These are phyloP conservation scores for Erythrophleum ivorense DNA, from an alignment of 331 rosid genomes.

Conservation along the genomic window DNA sequence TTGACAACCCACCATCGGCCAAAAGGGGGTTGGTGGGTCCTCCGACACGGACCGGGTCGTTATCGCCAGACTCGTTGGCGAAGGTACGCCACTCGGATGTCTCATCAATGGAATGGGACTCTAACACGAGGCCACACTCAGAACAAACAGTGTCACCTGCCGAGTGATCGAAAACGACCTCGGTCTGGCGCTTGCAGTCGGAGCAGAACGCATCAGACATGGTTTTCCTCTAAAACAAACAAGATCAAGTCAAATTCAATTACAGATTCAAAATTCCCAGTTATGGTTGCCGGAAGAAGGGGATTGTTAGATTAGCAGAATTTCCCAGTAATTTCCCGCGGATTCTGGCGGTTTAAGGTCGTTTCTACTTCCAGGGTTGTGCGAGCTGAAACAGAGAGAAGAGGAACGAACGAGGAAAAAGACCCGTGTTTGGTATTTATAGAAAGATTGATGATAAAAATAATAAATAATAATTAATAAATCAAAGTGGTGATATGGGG, in stretches of 20 bases:
- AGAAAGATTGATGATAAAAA: not conserved
- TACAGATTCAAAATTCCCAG: not conserved
- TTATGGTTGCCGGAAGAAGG: not conserved
- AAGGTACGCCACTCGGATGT: conserved; percentile 93
- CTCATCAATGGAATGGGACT: conserved; percentile 91
- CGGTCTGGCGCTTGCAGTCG: conserved; percentile 92
- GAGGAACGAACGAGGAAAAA: too few relatives aligned
- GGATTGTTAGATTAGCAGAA: not conserved
- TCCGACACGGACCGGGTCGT: conserved; percentile 89
- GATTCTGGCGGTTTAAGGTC: conserved; percentile 11
- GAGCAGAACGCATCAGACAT: conserved; percentile 88
- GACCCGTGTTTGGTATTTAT: conserved; percentile 16
- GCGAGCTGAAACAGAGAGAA: not conserved
- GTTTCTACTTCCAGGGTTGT: not conserved
- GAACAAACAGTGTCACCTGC: conserved; percentile 93
- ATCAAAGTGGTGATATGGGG: not conserved
- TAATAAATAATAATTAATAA: not conserved
- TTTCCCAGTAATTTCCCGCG: not conserved
- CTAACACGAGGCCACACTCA: conserved; percentile 90
- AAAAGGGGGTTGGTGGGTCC: conserved; percentile 85
- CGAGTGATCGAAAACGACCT: conserved; percentile 91
- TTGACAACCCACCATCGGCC: conserved; percentile 86
- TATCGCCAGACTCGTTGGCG: conserved; percentile 93
- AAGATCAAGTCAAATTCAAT: conserved; percentile 16
- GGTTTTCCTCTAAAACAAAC: not conserved